These are phyloP conservation scores for Gaultheria prostrata DNA, from an alignment of 148 eudicot genomes.

Conservation along the genomic window DNA sequence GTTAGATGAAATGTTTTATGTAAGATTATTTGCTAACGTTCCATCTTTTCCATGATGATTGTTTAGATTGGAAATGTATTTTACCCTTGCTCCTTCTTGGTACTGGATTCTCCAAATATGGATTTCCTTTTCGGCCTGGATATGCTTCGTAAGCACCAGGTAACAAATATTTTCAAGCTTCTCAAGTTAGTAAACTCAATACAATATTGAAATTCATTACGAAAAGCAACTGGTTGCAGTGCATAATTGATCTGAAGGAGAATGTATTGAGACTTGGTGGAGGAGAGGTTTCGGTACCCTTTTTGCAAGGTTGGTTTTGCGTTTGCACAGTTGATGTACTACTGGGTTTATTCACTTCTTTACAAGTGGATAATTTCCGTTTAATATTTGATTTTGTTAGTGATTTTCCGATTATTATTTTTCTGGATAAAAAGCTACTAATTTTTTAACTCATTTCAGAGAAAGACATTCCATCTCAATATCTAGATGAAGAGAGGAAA, in stretches of 20 bases:
- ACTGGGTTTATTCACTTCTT: not conserved
- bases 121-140: constrained; percentile 97
- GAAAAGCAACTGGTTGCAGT: constrained; percentile 39
- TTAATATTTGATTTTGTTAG: not conserved
- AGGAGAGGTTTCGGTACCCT: constrained; percentile 95
- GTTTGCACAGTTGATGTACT: constrained; percentile 2
- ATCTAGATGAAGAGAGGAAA: constrained; percentile 72
- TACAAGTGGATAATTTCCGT: not conserved
- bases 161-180: constrained; percentile 21
- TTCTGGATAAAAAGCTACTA: not conserved
- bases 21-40: constrained; percentile 21
- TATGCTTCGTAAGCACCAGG: constrained; percentile 99
- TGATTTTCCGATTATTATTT: not conserved
- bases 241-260: constrained; percentile 94
- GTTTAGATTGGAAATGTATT: constrained; percentile 80
- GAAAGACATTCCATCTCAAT: constrained; percentile 84
- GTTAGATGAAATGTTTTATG: not conserved
- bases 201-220: not conserved
- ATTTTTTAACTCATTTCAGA: constrained; percentile 39
- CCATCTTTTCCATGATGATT: constrained; percentile 4
- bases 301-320: constrained; percentile 57
- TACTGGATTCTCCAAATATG: constrained; percentile 95
- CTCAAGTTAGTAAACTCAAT: not conserved
- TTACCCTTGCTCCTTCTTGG: constrained; percentile 89
- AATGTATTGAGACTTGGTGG: constrained; percentile 94